A percentile compares a stretch with the other conserved stretches of the same genome.
Conservation (phyloP, 768 basidiomycete genomes). For the Lactarius tabidus region DNA sequence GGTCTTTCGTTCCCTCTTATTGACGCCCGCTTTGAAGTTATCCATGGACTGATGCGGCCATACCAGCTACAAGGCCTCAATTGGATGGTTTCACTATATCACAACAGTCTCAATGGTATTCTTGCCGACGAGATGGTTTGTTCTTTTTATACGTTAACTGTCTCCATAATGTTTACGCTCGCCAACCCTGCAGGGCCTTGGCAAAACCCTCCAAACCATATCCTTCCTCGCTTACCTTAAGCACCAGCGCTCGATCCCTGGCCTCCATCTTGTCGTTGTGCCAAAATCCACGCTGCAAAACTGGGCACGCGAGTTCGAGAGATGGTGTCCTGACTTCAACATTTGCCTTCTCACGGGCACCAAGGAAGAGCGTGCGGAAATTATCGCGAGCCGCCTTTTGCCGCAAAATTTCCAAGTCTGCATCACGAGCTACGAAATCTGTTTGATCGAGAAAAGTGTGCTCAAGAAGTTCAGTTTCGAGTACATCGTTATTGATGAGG, state of each 20-base stretch:
- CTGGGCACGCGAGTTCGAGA: slow-evolving; percentile 89
- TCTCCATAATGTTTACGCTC: slow-evolving; percentile 13
- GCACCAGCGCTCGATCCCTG: slow-evolving; percentile 66
- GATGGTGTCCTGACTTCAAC: slow-evolving; percentile 88
- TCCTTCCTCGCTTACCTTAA: slow-evolving; percentile 95
- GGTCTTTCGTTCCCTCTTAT: not conserved
- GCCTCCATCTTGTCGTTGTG: slow-evolving; percentile 93
- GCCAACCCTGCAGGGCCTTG: slow-evolving; percentile 63
- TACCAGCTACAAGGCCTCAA: slow-evolving; percentile 96
- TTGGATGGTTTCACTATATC: slow-evolving; percentile 95
- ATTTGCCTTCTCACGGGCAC: slow-evolving; percentile 78
- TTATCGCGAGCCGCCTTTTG: slow-evolving; percentile 75
- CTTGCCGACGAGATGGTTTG: slow-evolving; percentile 92
- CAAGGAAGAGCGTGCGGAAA: slow-evolving; percentile 82
- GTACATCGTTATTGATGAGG: slow-evolving; percentile 98
- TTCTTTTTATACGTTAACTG: slow-evolving; percentile 6
- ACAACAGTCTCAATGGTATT: slow-evolving; percentile 95
- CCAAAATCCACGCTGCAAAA: slow-evolving; percentile 99
- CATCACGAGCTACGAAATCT: slow-evolving; percentile 96
- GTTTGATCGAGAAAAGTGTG: slow-evolving; percentile 88
- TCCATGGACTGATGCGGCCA: slow-evolving; percentile 84
- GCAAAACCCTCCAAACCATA: slow-evolving; percentile 97
- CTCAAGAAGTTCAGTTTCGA: slow-evolving; percentile 95
- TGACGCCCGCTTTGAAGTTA: slow-evolving; percentile 46
- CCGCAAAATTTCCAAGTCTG: slow-evolving; percentile 89